A percentile compares a stretch with the other conserved stretches of the same genome.
These are phyloP conservation scores for Suhomyces vadensis DNA, from an alignment of 805 yeast species.

Conservation along the genomic window DNA sequence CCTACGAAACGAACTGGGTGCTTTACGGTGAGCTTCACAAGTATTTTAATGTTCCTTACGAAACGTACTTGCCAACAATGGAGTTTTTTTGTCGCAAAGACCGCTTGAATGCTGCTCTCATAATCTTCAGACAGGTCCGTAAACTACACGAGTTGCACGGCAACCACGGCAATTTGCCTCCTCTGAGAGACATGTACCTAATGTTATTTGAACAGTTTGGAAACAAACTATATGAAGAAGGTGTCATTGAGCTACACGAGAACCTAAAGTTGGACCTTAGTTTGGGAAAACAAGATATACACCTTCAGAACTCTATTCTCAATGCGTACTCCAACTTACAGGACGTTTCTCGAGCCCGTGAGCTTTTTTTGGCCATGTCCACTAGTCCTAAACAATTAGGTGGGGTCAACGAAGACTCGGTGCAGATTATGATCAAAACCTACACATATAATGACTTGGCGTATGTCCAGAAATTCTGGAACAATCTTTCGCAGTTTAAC, in stretches of 20 bases:
- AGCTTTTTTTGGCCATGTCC: constrained; percentile 59
- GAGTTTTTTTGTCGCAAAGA: constrained; percentile 53
- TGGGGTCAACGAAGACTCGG: constrained; percentile 63
- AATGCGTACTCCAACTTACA: constrained; percentile 62
- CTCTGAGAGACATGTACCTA: constrained; percentile 54
- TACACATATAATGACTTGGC: constrained; percentile 54
- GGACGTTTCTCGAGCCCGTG: constrained; percentile 56
- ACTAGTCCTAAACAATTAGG: constrained; percentile 47
- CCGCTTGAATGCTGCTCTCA: constrained; percentile 62
- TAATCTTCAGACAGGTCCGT: constrained; percentile 61
- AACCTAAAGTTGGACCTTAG: constrained; percentile 60
- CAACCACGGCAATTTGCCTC: constrained; percentile 22
- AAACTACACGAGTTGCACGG: constrained; percentile 55
- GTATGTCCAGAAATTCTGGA: constrained; percentile 64
- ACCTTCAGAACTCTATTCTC: constrained; percentile 60
- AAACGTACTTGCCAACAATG: constrained; percentile 59
- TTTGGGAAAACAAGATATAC: constrained; percentile 53
- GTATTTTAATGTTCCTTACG: constrained; percentile 58
- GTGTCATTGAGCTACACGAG: constrained; percentile 63
- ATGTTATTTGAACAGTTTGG: constrained; percentile 65
- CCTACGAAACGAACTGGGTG: constrained; percentile 54
- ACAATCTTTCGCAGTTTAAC: constrained; percentile 52
- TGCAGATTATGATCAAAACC: constrained; percentile 65
- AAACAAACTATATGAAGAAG: constrained; percentile 57
- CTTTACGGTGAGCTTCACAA: constrained; percentile 58